These are phyloP conservation scores for Kodamaea derodonti DNA, from an alignment of 1,139 yeast genomes.

Conservation along the genomic window DNA sequence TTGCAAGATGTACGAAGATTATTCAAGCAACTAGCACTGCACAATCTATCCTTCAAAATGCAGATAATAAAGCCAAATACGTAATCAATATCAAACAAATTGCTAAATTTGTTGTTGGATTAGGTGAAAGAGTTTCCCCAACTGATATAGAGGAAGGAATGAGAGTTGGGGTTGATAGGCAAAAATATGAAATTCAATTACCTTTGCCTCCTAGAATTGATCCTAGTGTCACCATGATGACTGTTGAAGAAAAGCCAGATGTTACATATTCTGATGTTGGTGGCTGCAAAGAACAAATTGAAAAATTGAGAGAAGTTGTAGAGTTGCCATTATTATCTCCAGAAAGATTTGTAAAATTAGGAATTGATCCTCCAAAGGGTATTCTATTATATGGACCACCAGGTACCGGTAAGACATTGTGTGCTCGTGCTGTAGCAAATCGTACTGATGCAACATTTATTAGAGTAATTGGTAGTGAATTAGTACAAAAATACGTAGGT, in stretches of 20 bases:
- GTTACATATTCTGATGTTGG: constrained; percentile 91
- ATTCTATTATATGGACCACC: constrained; percentile 96
- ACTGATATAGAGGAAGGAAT: constrained; percentile 99
- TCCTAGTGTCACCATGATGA: constrained; percentile 99
- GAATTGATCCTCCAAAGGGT: constrained; percentile 98
- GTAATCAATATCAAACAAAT: constrained; percentile 96
- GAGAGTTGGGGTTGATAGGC: constrained; percentile 98
- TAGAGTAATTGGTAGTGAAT: constrained; percentile 95
- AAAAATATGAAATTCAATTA: constrained; percentile 91
- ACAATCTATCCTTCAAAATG: constrained; percentile 45
- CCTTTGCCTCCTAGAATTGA: constrained; percentile 98
- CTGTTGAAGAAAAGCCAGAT: constrained; percentile 97
- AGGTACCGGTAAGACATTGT: constrained; percentile 95
- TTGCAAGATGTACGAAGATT: constrained; percentile 97
- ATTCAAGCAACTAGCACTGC: constrained; percentile 53
- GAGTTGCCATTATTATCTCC: constrained; percentile 93
- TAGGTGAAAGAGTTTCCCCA: constrained; percentile 95
- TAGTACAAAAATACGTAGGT: constrained; percentile 97
- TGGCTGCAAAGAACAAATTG: constrained; percentile 97
- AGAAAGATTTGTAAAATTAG: constrained; percentile 91
- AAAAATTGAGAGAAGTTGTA: constrained; percentile 93
- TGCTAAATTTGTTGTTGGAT: constrained; percentile 94
- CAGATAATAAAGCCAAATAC: constrained; percentile 84
- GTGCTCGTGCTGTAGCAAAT: constrained; percentile 98
- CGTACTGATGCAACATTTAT: constrained; percentile 98